Percentiles rank a stretch among this genome's conserved stretches.
phyloP scores from a whole-genome alignment of 495 filamentous ascomycete species.

The Rusavskia elegans region DNA sequence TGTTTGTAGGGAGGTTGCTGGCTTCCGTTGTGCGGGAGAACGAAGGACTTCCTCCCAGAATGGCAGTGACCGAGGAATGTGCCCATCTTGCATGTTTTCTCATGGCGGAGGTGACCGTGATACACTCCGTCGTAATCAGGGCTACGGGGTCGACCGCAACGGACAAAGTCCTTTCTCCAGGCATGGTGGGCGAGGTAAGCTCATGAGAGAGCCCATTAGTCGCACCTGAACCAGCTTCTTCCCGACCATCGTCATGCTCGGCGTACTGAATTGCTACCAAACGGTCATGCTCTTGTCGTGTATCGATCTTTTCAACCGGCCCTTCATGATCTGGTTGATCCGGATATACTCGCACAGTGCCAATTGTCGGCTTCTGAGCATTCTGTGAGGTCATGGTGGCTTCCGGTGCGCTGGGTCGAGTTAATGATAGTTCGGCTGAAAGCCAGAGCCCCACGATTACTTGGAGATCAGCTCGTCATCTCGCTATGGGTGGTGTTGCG shows the following conservation, averaged over 20 bases:
- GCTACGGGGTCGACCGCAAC: conserved; percentile 91
- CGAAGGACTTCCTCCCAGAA: conserved; percentile 60
- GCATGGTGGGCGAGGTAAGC: neutral
- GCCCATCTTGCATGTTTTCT: conserved; percentile 94
- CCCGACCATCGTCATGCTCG: no score
- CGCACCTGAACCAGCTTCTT: neutral
- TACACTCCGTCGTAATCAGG: conserved; percentile 95
- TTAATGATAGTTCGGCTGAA: no score
- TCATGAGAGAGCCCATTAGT: neutral
- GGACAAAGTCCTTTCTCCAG: conserved; percentile 18
- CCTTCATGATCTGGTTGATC: neutral
- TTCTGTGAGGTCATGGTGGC: neutral
- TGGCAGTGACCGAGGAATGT: conserved; percentile 91
- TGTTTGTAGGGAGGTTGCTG: conserved; percentile 1
- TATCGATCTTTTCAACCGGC: neutral
- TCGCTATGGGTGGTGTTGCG: neutral
- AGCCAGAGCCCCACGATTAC: no score
- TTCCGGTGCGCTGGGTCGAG: no score
- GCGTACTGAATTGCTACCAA: no score
- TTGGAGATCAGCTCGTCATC: no score
- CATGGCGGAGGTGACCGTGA: conserved; percentile 94
- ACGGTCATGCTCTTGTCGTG: neutral
- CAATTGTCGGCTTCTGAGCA: neutral
- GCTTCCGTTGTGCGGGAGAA: conserved; percentile 1
- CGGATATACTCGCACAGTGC: neutral